Evolutionary conservation across 768 basidiomycete genomes (phyloP).

Genomic region (Naematelia aurantialba): DNA sequence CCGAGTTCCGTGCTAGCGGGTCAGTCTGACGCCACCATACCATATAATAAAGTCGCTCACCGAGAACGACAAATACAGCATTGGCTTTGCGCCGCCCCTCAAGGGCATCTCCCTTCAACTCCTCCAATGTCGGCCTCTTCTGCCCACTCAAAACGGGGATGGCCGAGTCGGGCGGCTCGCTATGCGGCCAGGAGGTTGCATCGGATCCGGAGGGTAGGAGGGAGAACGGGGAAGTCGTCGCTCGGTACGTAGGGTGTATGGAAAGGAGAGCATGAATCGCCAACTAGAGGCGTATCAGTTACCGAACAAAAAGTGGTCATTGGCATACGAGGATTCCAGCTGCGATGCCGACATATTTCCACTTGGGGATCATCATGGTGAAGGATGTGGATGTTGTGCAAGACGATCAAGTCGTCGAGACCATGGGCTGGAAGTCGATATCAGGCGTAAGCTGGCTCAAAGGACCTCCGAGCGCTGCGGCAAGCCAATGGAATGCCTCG

Average conservation of each 20-base stretch:
- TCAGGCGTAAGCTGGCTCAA: too few species aligned
- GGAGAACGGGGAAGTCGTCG: conserved; percentile 34
- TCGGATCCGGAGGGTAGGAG: conserved; percentile 23
- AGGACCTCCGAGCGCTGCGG: too few species aligned
- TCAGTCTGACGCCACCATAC: too few species aligned
- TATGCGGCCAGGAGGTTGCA: conserved; percentile 5
- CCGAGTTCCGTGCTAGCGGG: conserved; percentile 40
- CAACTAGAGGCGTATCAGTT: conserved; percentile 29
- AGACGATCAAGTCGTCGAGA: background rate
- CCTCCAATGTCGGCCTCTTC: conserved; percentile 21
- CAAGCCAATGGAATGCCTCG: too few species aligned
- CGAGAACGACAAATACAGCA: conserved; percentile 77
- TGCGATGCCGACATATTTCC: conserved; percentile 43
- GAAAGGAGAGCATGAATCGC: conserved; percentile 45
- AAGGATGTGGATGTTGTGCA: background rate
- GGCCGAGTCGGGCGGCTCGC: conserved; percentile 24
- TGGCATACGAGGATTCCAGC: conserved; percentile 36
- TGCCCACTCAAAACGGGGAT: conserved; percentile 21
- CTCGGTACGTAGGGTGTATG: conserved; percentile 47
- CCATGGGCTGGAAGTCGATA: background rate
- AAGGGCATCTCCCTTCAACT: conserved; percentile 23
- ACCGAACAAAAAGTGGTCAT: background rate
- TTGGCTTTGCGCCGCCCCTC: conserved; percentile 59
- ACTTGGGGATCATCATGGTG: conserved; percentile 45
- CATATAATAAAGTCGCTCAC: conserved; percentile 25